A percentile compares a stretch with the other conserved stretches of the same genome.
phyloP scores from a whole-genome alignment of 371 early-diverging fungal species.

The Mucor velutinosus region DNA sequence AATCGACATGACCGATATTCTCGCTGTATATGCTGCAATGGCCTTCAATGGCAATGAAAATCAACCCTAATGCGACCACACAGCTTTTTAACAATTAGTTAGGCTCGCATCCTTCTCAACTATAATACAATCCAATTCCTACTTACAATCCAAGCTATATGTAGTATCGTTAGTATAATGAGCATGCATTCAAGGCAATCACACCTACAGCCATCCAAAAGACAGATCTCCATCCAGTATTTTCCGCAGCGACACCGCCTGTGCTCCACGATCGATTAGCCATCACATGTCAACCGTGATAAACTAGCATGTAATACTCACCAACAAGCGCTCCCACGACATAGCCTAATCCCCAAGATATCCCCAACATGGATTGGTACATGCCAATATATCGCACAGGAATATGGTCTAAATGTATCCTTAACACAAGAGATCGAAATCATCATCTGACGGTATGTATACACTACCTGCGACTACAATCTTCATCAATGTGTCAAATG shows the following conservation, averaged over 20 bases:
- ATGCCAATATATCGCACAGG: conserved; percentile 62
- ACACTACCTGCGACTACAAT: conserved; percentile 69
- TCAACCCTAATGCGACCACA: conserved; percentile 23
- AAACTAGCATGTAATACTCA: conserved; percentile 4
- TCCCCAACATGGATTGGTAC: conserved; percentile 54
- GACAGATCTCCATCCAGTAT: conserved; percentile 40
- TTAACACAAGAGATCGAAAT: neutral
- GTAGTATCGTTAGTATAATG: neutral
- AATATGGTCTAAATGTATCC: conserved; percentile 38
- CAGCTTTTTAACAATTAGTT: conserved; percentile 15
- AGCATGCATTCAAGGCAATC: neutral
- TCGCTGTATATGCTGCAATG: conserved; percentile 3
- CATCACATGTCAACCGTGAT: neutral
- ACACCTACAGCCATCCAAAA: conserved; percentile 47
- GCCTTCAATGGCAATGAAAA: conserved; percentile 28
- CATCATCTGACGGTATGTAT: neutral
- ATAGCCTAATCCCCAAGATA: conserved; percentile 60
- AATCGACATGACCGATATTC: conserved; percentile 21
- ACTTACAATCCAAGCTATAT: conserved; percentile 40
- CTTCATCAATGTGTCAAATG: conserved; percentile 63
- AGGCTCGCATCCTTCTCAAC: neutral
- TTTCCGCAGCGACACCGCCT: conserved; percentile 37
- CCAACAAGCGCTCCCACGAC: conserved; percentile 62
- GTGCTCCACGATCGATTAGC: neutral
- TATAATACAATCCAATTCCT: neutral